Evolutionary conservation across 768 basidiomycete species (phyloP).

Genomic region (Serendipita sp.): DNA sequence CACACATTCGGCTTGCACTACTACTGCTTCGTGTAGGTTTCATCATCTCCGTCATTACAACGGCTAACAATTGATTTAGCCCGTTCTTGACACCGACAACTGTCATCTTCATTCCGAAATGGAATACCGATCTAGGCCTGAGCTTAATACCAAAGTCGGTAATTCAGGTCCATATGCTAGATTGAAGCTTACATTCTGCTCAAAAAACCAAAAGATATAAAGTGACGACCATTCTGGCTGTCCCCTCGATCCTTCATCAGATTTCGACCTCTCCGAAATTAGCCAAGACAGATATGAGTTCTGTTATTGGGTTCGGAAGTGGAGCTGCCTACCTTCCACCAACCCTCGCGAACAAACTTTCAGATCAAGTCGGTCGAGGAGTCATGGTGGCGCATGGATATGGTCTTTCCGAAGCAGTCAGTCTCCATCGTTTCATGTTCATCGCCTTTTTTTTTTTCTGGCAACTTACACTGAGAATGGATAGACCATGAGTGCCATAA

Average conservation of each 20-base stretch:
- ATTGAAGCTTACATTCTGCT: background rate
- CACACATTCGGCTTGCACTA: conserved; percentile 49
- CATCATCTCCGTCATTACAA: conserved; percentile 14
- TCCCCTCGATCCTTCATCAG: conserved; percentile 53
- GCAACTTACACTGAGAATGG: no score
- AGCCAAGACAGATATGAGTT: conserved; percentile 35
- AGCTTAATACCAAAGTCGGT: conserved; percentile 42
- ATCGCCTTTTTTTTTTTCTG: background rate
- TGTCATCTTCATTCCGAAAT: conserved; percentile 38
- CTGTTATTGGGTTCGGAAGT: conserved; percentile 26
- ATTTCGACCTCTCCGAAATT: conserved; percentile 38
- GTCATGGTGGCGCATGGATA: conserved; percentile 30
- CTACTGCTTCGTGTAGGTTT: conserved; percentile 23
- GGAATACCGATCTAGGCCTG: conserved; percentile 39
- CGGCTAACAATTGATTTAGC: background rate
- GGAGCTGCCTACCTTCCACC: conserved; percentile 59
- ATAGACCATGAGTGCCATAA: conserved; percentile 40
- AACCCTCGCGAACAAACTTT: conserved; percentile 30
- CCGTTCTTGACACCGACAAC: conserved; percentile 30
- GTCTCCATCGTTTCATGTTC: conserved; percentile 16
- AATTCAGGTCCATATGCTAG: conserved; percentile 14
- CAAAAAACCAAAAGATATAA: conserved; percentile 29
- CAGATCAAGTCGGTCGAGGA: conserved; percentile 23
- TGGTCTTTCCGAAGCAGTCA: conserved; percentile 53
- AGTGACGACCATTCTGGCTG: conserved; percentile 32